Evolutionary conservation across 768 basidiomycete species (phyloP).

Genomic region (Coprinopsis sp.): DNA sequence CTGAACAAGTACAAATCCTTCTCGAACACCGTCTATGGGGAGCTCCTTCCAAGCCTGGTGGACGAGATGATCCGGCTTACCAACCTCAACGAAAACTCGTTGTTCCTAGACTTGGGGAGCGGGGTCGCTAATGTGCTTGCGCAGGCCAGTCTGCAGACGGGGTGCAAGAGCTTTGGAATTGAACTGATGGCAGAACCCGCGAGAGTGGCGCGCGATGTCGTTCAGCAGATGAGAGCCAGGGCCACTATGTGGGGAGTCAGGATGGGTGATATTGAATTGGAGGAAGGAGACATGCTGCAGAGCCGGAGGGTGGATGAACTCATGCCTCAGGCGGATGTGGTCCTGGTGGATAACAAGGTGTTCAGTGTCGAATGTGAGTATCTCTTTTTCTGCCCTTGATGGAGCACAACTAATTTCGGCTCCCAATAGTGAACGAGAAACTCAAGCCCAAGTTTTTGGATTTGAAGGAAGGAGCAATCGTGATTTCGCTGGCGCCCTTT

Average conservation of each 20-base stretch:
- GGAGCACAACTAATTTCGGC: conserved; percentile 8
- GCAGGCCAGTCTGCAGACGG: conserved; percentile 77
- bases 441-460: conserved; percentile 89
- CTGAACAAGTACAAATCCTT: conserved; percentile 80
- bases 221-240: conserved; percentile 67
- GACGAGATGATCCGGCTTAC: conserved; percentile 63
- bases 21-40: conserved; percentile 84
- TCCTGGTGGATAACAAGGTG: conserved; percentile 86
- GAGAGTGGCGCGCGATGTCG: conserved; percentile 70
- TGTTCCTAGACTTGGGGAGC: conserved; percentile 81
- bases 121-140: conserved; percentile 84
- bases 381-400: neutral
- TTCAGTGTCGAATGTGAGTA: conserved; percentile 69
- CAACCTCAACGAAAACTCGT: conserved; percentile 50
- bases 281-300: conserved; percentile 83
- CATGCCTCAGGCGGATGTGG: conserved; percentile 80
- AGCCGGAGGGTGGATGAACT: conserved; percentile 63
- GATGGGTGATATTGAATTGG: conserved; percentile 70
- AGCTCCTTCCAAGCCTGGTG: conserved; percentile 79
- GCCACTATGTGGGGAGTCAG: conserved; percentile 90
- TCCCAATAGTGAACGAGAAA: conserved; percentile 81
- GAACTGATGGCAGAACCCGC: conserved; percentile 78
- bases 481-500: conserved; percentile 86
- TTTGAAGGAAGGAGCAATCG: conserved; percentile 86
- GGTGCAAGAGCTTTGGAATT: conserved; percentile 73